Percentiles rank a stretch among this genome's conserved stretches.
phyloP scores from a whole-genome alignment of 495 filamentous ascomycete species.

The Daldinia grandis region DNA sequence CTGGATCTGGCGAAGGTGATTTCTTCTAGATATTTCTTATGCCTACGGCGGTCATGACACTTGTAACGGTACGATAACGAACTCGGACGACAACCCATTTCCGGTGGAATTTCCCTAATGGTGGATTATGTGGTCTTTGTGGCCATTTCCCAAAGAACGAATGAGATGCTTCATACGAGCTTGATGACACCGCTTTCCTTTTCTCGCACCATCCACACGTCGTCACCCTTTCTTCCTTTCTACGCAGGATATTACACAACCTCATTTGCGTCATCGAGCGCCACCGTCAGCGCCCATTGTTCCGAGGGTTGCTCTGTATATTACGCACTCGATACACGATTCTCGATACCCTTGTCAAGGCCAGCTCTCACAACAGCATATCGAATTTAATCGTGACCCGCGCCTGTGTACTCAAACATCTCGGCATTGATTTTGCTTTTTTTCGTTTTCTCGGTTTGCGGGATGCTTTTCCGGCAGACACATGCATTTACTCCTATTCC shows the following conservation, averaged over 20 bases:
- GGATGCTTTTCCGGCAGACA: constrained; percentile 22
- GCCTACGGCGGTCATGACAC: constrained; percentile 18
- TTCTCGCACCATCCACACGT: constrained; percentile 15
- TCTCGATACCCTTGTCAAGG: constrained; percentile 15
- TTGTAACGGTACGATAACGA: constrained; percentile 50
- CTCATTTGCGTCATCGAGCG: constrained; percentile 30
- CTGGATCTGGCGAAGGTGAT: constrained; percentile 35
- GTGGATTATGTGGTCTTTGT: constrained; percentile 26
- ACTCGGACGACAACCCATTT: constrained; percentile 36
- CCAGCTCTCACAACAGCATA: constrained; percentile 15
- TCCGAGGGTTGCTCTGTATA: constrained; percentile 41
- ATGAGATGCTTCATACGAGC: constrained; percentile 44
- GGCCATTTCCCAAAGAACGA: constrained; percentile 38
- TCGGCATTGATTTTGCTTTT: constrained; percentile 40
- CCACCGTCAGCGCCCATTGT: constrained; percentile 24
- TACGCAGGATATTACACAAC: constrained; percentile 16
- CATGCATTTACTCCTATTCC: constrained; percentile 5
- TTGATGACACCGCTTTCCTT: constrained; percentile 44
- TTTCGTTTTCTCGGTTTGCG: constrained; percentile 18
- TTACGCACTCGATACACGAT: constrained; percentile 40
- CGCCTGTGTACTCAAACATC: constrained; percentile 40
- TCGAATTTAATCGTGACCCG: constrained; percentile 23
- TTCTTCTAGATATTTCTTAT: constrained; percentile 43
- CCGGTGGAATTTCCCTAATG: constrained; percentile 35
- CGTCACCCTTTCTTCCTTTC: constrained; percentile 27